Base-by-base conservation (phyloP, 345 rosid genomes). In the Dovyalis caffra region DNA sequence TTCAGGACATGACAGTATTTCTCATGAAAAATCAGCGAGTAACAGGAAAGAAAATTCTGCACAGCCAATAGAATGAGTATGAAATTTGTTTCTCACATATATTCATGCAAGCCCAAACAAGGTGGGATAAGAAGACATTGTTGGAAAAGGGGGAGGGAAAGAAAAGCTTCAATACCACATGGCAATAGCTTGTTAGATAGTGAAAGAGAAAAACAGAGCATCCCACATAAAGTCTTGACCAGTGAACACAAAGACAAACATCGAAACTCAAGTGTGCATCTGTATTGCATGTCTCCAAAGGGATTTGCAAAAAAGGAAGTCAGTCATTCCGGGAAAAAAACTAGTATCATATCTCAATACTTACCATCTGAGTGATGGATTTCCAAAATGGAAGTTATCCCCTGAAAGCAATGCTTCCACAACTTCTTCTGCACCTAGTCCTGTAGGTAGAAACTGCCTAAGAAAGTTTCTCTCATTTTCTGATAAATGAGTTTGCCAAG, bases 361-460 rank as follows among this genome's bases (percentile, higher is more conserved):
- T 89, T 73, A 81, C 99, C 99, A 95, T 79, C 88, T 84, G 71
- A 86, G 81, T 68, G 76, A 84, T 78, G 93, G 97, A 83, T 88
- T 95, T 76, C 97, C 97, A 73, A 93, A 93, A 79, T 89, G 90
- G 53, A 93, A 86, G 86, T 89, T 89, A 26, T 91, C 90, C 77
- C 93, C 97, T 20, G 83, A 81, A 81, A 91, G 89, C 85, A 95
- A 78, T 34, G 85, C 74, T 71, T 84, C 83, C 73, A 91, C 88
- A 73, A 83, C 81, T 79, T 90, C 84, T 71, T 83, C 88, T 26
- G 81, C 78, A 68, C 85, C 90, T 64, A 78, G 61, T 72, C 87
- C 97, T 38, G 66, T 67, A n/a, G 99, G 99, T 69, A 95, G 95
- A 83, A 91, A 91, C 69, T 93, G 97, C 83, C 56, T 75, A 61